phyloP scores from a whole-genome alignment of 352 stramenopile genomes.

The Phytopythium kandeliae region DNA sequence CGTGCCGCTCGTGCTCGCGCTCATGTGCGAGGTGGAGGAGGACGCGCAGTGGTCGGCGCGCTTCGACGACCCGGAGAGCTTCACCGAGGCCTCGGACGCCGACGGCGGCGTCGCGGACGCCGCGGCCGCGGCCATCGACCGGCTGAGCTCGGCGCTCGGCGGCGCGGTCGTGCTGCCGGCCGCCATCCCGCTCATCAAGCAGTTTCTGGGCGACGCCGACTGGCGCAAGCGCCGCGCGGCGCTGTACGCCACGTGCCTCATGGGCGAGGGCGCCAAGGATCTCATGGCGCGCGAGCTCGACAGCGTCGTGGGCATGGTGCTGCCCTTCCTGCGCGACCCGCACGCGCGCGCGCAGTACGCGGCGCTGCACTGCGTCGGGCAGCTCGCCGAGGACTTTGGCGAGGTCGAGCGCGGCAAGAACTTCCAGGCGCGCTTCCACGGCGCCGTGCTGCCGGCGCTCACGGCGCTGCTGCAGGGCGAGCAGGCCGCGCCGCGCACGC shows the following conservation, averaged over 20 bases:
- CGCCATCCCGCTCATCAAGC: constrained; percentile 69
- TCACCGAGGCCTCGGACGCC: constrained; percentile 51
- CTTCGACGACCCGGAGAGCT: constrained; percentile 81
- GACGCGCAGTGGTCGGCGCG: constrained; percentile 60
- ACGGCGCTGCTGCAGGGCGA: constrained; percentile 62
- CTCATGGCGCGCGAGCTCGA: constrained; percentile 79
- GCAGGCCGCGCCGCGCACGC: constrained; percentile 60
- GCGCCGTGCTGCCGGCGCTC: constrained; percentile 53
- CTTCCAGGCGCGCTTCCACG: constrained; percentile 81
- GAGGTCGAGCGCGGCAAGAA: constrained; percentile 85
- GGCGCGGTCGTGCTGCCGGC: constrained; percentile 70
- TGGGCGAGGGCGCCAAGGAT: constrained; percentile 71
- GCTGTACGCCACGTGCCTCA: constrained; percentile 71
- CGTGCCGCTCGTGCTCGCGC: constrained; percentile 67
- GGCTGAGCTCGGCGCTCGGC: constrained; percentile 63
- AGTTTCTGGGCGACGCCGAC: constrained; percentile 50
- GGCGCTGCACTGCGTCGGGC: constrained; percentile 75
- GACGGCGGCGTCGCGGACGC: constrained; percentile 70
- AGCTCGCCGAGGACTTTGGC: constrained; percentile 79
- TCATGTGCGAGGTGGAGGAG: constrained; percentile 81
- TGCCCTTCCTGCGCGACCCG: constrained; percentile 62
- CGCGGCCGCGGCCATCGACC: constrained; percentile 70
- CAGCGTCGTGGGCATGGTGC: constrained; percentile 62
- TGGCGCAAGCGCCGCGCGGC: constrained; percentile 76
- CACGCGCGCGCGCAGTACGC: constrained; percentile 81